These are phyloP conservation scores for Saksenaea oblongispora DNA, from an alignment of 371 early-diverging fungal species.

Conservation along the genomic window DNA sequence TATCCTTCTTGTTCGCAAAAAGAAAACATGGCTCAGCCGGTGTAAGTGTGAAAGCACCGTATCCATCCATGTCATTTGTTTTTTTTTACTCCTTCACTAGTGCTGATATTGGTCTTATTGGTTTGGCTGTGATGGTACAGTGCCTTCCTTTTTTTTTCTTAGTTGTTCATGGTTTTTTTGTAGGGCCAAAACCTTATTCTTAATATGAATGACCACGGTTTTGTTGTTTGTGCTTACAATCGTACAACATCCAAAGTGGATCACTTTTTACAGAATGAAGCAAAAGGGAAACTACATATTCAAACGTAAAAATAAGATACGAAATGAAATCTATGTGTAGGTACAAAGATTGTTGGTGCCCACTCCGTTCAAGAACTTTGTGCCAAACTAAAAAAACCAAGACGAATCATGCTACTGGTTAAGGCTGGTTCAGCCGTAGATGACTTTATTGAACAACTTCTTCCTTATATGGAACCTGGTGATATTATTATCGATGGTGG, in stretches of 20 bases:
- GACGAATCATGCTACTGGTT: conserved; percentile 97
- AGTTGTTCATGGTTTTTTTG: not conserved
- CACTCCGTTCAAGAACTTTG: conserved; percentile 92
- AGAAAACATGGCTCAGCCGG: conserved; percentile 13
- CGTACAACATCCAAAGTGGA: conserved; percentile 96
- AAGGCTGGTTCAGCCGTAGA: conserved; percentile 98
- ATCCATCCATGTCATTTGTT: not conserved
- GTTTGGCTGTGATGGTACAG: conserved; percentile 98
- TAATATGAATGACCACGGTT: conserved; percentile 98
- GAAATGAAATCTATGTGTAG: too few relatives aligned
- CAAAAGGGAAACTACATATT: conserved; percentile 70
- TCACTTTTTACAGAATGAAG: conserved; percentile 92
- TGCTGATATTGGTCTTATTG: conserved; percentile 99
- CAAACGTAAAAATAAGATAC: not conserved
- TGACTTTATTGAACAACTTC: conserved; percentile 87
- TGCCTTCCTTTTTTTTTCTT: not conserved
- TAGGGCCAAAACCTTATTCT: conserved; percentile 98
- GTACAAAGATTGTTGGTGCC: conserved; percentile 92
- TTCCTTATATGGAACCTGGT: conserved; percentile 84
- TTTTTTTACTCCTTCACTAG: conserved; percentile 34
- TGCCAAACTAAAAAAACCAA: conserved; percentile 88
- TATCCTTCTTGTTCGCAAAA: not conserved
- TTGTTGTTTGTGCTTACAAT: conserved; percentile 94
- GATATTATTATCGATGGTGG: conserved; percentile 99
- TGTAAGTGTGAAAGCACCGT: conserved; percentile 8